These are phyloP conservation scores for Leptomonas seymouri DNA, from an alignment of 208 protist genomes.

Conservation along the genomic window DNA sequence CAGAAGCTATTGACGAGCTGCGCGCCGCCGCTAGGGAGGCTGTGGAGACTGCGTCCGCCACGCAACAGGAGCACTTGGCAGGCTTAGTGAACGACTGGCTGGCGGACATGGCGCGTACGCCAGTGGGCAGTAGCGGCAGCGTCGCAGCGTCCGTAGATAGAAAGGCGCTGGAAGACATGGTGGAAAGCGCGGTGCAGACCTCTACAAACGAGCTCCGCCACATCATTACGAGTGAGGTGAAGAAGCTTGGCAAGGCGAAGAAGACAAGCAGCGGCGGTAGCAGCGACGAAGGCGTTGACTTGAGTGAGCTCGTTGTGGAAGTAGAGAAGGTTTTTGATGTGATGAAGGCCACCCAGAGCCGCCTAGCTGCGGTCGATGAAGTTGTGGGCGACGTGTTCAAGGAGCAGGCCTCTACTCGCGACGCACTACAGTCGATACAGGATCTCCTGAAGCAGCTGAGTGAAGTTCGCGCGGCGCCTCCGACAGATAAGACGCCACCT, in stretches of 20 bases:
- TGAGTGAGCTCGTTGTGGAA: slow-evolving; percentile 16
- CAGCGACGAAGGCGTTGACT: slow-evolving; percentile 12
- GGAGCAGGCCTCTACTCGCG: slow-evolving; percentile 39
- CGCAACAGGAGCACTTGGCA: slow-evolving; percentile 59
- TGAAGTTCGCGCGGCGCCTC: slow-evolving; percentile 2
- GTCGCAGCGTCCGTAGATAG: slow-evolving; percentile 17
- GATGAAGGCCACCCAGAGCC: slow-evolving; percentile 37
- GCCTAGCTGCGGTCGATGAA: slow-evolving; percentile 48
- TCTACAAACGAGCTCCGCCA: slow-evolving; percentile 61
- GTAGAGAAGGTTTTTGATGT: slow-evolving; percentile 27
- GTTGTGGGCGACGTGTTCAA: slow-evolving; percentile 38
- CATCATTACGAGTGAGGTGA: slow-evolving; percentile 46
- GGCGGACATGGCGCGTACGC: slow-evolving; percentile 8
- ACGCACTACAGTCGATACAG: slow-evolving; percentile 38
- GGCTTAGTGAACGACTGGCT: slow-evolving; percentile 44
- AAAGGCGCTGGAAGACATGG: slow-evolving; percentile 39
- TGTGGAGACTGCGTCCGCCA: slow-evolving; percentile 46
- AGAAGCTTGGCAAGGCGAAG: slow-evolving; percentile 42
- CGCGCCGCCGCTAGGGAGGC: slow-evolving; percentile 42
- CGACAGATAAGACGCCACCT: not conserved
- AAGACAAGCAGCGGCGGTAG: slow-evolving; percentile 3
- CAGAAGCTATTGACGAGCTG: slow-evolving; percentile 7
- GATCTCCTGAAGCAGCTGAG: slow-evolving; percentile 29
- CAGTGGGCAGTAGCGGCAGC: not conserved
- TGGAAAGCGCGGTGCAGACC: slow-evolving; percentile 54